Evolutionary conservation across 2,329 filamentous ascomycete species (phyloP).

Genomic region (Coniella vitis): DNA sequence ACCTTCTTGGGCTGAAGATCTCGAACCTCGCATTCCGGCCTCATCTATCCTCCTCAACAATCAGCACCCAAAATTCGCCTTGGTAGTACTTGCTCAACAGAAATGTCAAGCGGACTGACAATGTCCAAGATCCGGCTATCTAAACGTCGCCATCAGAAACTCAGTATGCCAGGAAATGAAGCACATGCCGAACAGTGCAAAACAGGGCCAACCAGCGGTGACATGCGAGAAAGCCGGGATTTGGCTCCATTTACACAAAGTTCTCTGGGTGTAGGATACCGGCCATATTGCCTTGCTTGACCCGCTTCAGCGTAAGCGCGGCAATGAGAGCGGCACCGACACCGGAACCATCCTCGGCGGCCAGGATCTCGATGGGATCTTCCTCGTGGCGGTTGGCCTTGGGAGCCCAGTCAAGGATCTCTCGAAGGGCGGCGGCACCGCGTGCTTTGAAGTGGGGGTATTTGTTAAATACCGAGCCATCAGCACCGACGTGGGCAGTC

Average conservation of each 20-base stretch:
- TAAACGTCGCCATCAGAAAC: background rate
- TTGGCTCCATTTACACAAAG: conserved; percentile 35
- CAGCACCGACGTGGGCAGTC: conserved; percentile 87
- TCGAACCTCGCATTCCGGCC: background rate
- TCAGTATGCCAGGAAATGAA: background rate
- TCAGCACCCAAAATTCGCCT: background rate
- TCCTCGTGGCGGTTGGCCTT: conserved; percentile 64
- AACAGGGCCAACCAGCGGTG: background rate
- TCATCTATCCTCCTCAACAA: background rate
- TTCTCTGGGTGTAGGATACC: conserved; percentile 61
- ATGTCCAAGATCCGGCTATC: too few relatives aligned
- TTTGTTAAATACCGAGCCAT: conserved; percentile 98
- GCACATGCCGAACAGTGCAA: background rate
- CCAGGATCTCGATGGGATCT: conserved; percentile 80
- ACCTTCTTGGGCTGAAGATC: conserved; percentile 57
- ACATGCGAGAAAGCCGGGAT: background rate
- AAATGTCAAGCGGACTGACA: background rate
- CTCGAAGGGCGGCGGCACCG: conserved; percentile 79
- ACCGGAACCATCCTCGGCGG: conserved; percentile 92
- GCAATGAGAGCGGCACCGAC: conserved; percentile 97
- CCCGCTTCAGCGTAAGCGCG: conserved; percentile 58
- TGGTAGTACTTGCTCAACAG: background rate
- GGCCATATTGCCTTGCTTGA: conserved; percentile 55
- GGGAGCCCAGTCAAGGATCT: conserved; percentile 90
- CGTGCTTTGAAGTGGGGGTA: conserved; percentile 97